A percentile compares a stretch with the other conserved stretches of the same genome.
phyloP scores from a whole-genome alignment of 345 rosid species.

The Psidium guajava region DNA sequence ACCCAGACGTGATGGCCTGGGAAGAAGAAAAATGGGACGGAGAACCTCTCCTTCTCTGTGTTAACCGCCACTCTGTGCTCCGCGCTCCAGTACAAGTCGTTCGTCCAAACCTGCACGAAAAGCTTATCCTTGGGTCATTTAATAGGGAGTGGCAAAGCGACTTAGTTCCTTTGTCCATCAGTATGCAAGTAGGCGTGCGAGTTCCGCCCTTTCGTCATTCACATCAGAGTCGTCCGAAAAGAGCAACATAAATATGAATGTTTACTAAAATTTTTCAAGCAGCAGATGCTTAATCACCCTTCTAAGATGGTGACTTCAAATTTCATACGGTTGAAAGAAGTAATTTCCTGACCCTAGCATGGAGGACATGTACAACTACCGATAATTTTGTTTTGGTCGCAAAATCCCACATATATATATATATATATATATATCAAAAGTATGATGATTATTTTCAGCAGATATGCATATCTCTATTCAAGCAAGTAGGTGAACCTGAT shows the following conservation, averaged over 20 bases:
- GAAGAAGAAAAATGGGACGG: constrained; percentile 28
- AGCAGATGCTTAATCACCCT: neutral
- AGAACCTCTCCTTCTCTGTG: constrained; percentile 30
- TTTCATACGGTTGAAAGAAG: neutral
- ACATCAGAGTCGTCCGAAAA: neutral
- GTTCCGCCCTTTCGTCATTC: neutral
- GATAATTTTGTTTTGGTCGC: neutral
- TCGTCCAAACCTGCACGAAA: constrained; percentile 33
- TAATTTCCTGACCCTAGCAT: neutral
- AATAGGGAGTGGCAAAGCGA: neutral
- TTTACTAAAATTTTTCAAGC: neutral
- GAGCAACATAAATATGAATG: neutral
- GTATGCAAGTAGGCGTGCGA: neutral
- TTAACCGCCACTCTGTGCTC: constrained; percentile 41
- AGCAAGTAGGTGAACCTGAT: neutral
- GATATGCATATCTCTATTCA: neutral
- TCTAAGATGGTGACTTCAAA: neutral
- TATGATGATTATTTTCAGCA: neutral
- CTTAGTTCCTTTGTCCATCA: neutral
- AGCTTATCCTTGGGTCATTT: neutral
- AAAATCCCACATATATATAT: neutral
- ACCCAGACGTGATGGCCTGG: constrained; percentile 23
- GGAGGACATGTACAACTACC: neutral
- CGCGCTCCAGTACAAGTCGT: constrained; percentile 34
- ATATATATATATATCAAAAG: neutral